These are phyloP conservation scores for Colletotrichum musicola DNA, from an alignment of 2,329 filamentous ascomycete genomes.

Conservation along the genomic window DNA sequence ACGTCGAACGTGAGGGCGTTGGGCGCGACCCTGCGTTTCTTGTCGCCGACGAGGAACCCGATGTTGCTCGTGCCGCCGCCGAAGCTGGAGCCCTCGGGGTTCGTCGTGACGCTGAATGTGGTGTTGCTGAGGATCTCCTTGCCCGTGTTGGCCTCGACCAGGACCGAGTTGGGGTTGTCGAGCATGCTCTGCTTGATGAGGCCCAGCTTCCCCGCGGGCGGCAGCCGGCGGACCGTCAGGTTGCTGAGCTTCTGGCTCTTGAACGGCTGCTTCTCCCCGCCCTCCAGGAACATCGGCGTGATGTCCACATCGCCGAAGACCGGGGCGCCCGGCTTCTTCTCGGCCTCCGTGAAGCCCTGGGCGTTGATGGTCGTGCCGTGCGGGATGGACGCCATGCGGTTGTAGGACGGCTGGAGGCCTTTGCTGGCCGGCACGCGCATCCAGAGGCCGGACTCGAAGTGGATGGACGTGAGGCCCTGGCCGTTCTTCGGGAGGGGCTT, in stretches of 20 bases:
- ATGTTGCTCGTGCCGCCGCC: constrained; percentile 50
- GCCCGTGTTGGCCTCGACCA: constrained; percentile 46
- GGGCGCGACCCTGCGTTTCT: not conserved
- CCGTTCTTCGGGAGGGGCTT: constrained; percentile 37
- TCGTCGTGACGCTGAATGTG: constrained; percentile 48
- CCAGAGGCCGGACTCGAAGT: constrained; percentile 57
- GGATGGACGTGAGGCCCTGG: constrained; percentile 45
- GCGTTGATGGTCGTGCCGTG: constrained; percentile 59
- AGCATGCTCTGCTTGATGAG: constrained; percentile 49
- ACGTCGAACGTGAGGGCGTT: constrained; percentile 17
- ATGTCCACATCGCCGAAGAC: constrained; percentile 42
- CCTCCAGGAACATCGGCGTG: constrained; percentile 43
- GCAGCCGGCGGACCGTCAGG: constrained; percentile 43
- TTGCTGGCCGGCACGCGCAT: constrained; percentile 51
- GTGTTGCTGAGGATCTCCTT: constrained; percentile 48
- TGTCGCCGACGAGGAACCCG: constrained; percentile 44
- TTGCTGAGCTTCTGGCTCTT: not conserved
- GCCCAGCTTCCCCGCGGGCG: constrained; percentile 44
- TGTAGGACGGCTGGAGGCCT: constrained; percentile 42
- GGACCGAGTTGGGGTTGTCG: constrained; percentile 46
- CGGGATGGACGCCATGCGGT: constrained; percentile 57
- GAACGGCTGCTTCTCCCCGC: not conserved
- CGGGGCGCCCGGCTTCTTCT: constrained; percentile 39
- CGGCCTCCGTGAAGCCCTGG: constrained; percentile 46
- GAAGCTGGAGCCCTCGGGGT: constrained; percentile 16